Conservation (phyloP, 257 asterid species). For the Pogostemon cablin region DNA sequence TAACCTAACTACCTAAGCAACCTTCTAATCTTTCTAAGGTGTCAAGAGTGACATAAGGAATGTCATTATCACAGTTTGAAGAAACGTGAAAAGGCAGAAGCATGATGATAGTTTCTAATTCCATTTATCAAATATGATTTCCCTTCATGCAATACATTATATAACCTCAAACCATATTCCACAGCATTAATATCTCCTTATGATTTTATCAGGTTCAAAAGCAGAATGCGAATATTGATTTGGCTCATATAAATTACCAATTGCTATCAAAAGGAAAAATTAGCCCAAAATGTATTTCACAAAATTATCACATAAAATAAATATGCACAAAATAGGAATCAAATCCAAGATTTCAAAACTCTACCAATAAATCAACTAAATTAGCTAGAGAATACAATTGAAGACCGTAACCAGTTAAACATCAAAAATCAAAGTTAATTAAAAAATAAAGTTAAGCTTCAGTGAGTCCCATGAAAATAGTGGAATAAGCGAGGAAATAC, state of each 20-base stretch:
- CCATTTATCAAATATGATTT: not conserved
- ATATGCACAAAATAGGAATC: not conserved
- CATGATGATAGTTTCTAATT: not conserved
- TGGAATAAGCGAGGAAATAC: conserved; percentile 10
- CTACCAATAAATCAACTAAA: conserved; percentile 2
- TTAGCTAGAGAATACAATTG: not conserved
- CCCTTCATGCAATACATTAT: conserved; percentile 13
- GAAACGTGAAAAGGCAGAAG: not conserved
- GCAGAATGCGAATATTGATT: not conserved
- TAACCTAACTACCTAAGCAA: conserved; percentile 7
- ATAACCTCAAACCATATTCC: not conserved
- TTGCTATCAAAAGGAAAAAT: not conserved
- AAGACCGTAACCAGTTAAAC: not conserved
- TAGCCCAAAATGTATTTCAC: not conserved
- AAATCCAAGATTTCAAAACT: not conserved
- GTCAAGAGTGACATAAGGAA: not conserved
- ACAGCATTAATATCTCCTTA: not conserved
- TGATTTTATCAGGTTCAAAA: not conserved
- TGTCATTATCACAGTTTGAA: conserved; percentile 4
- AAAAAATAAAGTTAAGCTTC: not conserved
- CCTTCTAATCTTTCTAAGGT: not conserved
- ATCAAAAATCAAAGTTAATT: conserved; percentile 1
- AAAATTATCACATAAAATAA: not conserved
- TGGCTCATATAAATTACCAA: not conserved
- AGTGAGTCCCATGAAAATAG: not conserved